Percentiles rank a stretch among this genome's conserved stretches.
Conservation (phyloP, 1,139 yeast species). For the Hyphopichia buzzinii region DNA sequence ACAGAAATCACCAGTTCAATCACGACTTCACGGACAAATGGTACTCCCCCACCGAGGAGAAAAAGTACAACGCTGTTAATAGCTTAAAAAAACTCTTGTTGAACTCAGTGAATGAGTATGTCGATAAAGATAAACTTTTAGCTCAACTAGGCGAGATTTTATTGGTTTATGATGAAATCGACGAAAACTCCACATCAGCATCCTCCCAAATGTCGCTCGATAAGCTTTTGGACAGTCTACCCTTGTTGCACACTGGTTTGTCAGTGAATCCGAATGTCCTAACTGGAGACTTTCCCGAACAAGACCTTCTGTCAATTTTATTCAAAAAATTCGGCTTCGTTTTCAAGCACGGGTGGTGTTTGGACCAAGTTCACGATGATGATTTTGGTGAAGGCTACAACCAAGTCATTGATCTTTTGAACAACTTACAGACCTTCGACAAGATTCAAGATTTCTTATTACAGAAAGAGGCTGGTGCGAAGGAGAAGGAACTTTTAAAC, state of each 20-base stretch:
- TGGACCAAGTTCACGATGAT: conserved; percentile 23
- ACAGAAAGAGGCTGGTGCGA: conserved; percentile 9
- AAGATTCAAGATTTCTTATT: conserved; percentile 42
- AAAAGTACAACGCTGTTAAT: conserved; percentile 5
- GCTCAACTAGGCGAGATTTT: conserved; percentile 47
- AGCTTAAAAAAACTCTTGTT: conserved; percentile 26
- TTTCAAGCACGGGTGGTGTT: conserved; percentile 54
- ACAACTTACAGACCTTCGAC: conserved; percentile 41
- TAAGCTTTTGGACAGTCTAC: conserved; percentile 50
- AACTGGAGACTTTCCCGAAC: conserved; percentile 57
- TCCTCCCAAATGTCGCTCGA: conserved; percentile 22
- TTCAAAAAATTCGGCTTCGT: conserved; percentile 40
- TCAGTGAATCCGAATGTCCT: conserved; percentile 67
- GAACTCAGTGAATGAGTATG: conserved; percentile 17
- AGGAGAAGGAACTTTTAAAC: conserved; percentile 13
- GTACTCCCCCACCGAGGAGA: conserved; percentile 3
- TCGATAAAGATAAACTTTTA: conserved; percentile 34
- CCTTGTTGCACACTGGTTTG: conserved; percentile 69
- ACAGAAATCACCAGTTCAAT: conserved; percentile 12
- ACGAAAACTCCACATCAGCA: conserved; percentile 11
- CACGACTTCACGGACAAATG: conserved; percentile 4
- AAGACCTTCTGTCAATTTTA: conserved; percentile 33
- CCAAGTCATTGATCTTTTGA: conserved; percentile 20
- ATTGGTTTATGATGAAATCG: conserved; percentile 23
- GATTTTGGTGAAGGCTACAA: conserved; percentile 17